Evolutionary conservation across 1,284 basidiomycete species (phyloP).

Genomic region (Trichosporon sp.): DNA sequence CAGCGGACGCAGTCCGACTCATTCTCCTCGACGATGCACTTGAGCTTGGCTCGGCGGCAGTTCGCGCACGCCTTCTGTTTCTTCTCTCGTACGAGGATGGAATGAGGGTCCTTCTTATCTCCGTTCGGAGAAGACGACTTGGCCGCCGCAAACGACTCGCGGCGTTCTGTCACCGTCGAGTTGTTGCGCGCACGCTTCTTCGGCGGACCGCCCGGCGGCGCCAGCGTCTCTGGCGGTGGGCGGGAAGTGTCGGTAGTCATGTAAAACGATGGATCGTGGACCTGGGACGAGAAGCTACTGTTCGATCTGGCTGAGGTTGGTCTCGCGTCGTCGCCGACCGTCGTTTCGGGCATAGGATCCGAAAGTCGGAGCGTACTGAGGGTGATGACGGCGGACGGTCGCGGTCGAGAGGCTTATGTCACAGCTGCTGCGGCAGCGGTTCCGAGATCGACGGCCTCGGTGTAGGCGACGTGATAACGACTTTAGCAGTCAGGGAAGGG

Average conservation of each 20-base stretch:
- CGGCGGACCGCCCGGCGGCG: background rate
- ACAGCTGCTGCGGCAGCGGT: background rate
- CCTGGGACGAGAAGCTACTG: background rate
- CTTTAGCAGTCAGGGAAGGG: background rate
- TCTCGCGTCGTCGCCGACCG: background rate
- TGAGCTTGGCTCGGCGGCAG: slow-evolving; percentile 51
- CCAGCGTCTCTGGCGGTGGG: background rate
- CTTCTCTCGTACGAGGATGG: slow-evolving; percentile 35
- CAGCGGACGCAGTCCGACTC: slow-evolving; percentile 51
- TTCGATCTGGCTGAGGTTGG: background rate
- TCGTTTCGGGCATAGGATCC: background rate
- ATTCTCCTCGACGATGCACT: slow-evolving; percentile 48
- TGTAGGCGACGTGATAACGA: slow-evolving; percentile 15
- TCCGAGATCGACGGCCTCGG: slow-evolving; percentile 10
- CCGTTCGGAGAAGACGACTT: slow-evolving; percentile 16
- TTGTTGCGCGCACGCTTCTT: slow-evolving; percentile 10
- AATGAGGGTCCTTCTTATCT: slow-evolving; percentile 26
- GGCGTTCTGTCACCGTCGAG: background rate
- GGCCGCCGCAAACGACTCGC: slow-evolving; percentile 12
- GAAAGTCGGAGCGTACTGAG: background rate
- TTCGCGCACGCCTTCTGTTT: slow-evolving; percentile 50
- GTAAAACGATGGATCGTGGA: background rate
- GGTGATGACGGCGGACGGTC: background rate
- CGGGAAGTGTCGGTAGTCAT: slow-evolving; percentile 8
- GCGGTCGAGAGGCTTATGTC: background rate